Conservation (phyloP, 225 moss, liverwort and hornwort species). For the Antitrichia curtipendula region DNA sequence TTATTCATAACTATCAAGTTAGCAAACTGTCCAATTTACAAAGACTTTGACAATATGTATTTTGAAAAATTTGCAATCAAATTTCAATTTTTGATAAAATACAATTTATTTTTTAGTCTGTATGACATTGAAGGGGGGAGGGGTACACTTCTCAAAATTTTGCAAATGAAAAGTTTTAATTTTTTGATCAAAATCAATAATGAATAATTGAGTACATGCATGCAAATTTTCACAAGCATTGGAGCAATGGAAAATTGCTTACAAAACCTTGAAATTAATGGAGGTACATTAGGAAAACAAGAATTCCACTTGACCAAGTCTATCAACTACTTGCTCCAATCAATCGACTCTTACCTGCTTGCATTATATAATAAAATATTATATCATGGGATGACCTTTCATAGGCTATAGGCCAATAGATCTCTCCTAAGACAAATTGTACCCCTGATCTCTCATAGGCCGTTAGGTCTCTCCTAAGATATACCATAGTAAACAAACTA, state of each 20-base stretch:
- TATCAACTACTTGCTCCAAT: rapidly evolving
- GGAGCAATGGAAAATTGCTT: not conserved
- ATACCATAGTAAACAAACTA: rapidly evolving
- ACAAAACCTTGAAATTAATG: not conserved
- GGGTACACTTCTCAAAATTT: not conserved
- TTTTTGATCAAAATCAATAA: not conserved
- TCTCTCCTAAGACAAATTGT: not conserved
- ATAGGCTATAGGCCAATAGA: not conserved
- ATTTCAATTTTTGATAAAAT: not conserved
- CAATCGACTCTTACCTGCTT: not conserved
- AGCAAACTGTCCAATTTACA: rapidly evolving
- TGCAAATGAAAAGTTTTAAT: not conserved
- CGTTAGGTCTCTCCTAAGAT: not conserved
- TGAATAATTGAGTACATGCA: not conserved
- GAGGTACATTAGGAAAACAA: not conserved
- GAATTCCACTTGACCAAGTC: not conserved
- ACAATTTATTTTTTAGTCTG: rapidly evolving
- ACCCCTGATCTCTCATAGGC: no score
- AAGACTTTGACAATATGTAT: rapidly evolving
- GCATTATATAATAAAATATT: not conserved
- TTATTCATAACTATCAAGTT: not conserved
- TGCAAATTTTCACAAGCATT: not conserved
- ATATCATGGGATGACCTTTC: not conserved
- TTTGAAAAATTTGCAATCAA: not conserved
- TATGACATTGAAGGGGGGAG: no score